These are phyloP conservation scores for Cucumis melo DNA, from an alignment of 306 rosid genomes.

Conservation along the genomic window DNA sequence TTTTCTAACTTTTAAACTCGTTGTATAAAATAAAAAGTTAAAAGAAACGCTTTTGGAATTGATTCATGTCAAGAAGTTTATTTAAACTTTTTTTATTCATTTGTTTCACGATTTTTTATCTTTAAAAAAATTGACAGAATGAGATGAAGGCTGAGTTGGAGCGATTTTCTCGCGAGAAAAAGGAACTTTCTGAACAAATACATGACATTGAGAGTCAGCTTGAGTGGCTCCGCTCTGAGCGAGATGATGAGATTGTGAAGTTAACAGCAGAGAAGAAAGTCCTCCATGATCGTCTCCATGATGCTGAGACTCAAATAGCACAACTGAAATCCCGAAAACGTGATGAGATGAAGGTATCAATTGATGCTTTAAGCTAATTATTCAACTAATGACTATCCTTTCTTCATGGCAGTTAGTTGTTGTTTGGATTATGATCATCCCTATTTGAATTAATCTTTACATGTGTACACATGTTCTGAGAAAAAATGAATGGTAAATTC, in stretches of 20 bases:
- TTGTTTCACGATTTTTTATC: not conserved
- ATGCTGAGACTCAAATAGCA: conserved; percentile 73
- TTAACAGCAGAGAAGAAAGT: conserved; percentile 71
- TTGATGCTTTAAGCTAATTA: not conserved
- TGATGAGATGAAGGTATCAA: conserved; percentile 78
- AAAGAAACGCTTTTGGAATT: not conserved
- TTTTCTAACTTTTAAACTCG: not conserved
- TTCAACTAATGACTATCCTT: not conserved
- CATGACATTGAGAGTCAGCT: conserved; percentile 96
- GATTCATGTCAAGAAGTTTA: not conserved
- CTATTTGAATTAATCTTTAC: not conserved
- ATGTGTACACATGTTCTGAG: not conserved
- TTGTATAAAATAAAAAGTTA: not conserved
- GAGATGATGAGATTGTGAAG: conserved; percentile 70
- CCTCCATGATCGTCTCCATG: conserved; percentile 84
- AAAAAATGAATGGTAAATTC: not conserved
- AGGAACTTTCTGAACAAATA: conserved; percentile 64
- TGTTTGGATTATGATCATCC: not conserved
- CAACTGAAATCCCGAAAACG: conserved; percentile 93
- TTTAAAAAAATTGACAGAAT: conserved; percentile 52
- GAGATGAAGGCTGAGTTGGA: conserved; percentile 86
- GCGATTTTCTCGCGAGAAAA: conserved; percentile 74
- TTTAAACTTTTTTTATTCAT: not conserved
- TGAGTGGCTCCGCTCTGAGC: conserved; percentile 94
- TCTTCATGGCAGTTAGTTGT: not conserved